Base-by-base conservation (phyloP, 164 flowering plant genomes). In the Berberis thunbergii region DNA sequence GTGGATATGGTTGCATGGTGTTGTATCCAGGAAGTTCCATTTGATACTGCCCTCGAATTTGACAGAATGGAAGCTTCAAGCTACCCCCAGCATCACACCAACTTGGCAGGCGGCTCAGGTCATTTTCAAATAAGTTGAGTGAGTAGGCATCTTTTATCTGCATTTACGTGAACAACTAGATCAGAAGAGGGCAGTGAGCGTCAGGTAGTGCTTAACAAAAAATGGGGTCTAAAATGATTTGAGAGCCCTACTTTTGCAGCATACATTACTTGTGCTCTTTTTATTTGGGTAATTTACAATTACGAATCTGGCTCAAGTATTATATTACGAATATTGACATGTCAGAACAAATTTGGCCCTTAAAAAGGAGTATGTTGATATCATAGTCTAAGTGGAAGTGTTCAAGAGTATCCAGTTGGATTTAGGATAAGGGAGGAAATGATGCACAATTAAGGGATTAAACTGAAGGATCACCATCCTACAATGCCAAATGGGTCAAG, bases 71-170 rank as follows among this genome's bases (percentile, higher is more conserved):
- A 41, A 89, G 90, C 84, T 87, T 76, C 63, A 83, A 86, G 52
- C 72, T 59, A 61, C 87, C 99, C 11, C 67, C 83, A 59, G 79
- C 81, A 59, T 89, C 86, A 86, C 99, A 95, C 99, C 99, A 95
- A 64, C 83, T 79, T 39, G 99, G 99, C 61, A 91, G 74, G 63
- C 89, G 94, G 73, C 85, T 86, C 52, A 82, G 67, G 62, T 95
- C 71, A 46, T 76, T 77, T 69, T 95, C 97, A 26, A 91, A 95
- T 64, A 95, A 87, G 50, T 76, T 87, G 58, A 95, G 89, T 2
- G 67, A 64, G 76, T 95, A 95, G 7, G 97, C 96, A 74, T 95
- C 99, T 76, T 89, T 95, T 66, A 95, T 91, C 99, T 95, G 96
- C 80, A 82, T 46, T n/a, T 8, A 26, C 9, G 7, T 7, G n/a